Evolutionary conservation across 2,329 filamentous ascomycete genomes (phyloP), one percentile per base, ranked within the genome.

Genomic region (Coniochaeta pulveracea): DNA sequence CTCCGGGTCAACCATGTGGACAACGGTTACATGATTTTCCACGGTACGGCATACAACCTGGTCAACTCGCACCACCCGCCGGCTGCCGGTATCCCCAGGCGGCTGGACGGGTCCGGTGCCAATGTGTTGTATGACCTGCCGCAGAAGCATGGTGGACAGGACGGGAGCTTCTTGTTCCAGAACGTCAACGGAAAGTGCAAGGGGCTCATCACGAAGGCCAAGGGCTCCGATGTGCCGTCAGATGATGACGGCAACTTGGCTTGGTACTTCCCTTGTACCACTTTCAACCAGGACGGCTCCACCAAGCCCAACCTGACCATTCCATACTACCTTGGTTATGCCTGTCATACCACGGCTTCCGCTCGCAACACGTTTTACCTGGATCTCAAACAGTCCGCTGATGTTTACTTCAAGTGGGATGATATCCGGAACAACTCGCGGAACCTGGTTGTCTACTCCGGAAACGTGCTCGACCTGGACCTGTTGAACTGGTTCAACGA

Each of bases 141-240:
- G 1, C 72, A 80, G 44, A 84, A 84, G 50, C 76, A 89, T 46
- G 80, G 78, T 35, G 91, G 88, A n/a, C 72, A 83, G 56, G 93
- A 98, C 52, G 89, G 85, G 37, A 96, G 88, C 51, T 98, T 98
- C 54, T 61, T 98, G 50, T 98, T 98, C 60, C 91, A 98, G 54
- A 93, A 96, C 44, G 91, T 98, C 55, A 98, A 98, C 47, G 93
- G 91, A 30, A 83, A 82, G 41, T 98, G 91, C 70, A 98, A 96
- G 61, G 82, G 72, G 8, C 59, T 96, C 36, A 94, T 98, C 51
- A 93, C 75, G 1, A 57, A 68, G 6, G 73, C 80, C 1, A 52
- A 69, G 2, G 65, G 65, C 35, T 93, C 88, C 1, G 80, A 85
- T 46, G 76, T 98, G 7, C 85, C 88, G 2, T 82, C 80, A 5